Conservation (phyloP, 495 filamentous ascomycete species). For the Talaromyces stipitatus region DNA sequence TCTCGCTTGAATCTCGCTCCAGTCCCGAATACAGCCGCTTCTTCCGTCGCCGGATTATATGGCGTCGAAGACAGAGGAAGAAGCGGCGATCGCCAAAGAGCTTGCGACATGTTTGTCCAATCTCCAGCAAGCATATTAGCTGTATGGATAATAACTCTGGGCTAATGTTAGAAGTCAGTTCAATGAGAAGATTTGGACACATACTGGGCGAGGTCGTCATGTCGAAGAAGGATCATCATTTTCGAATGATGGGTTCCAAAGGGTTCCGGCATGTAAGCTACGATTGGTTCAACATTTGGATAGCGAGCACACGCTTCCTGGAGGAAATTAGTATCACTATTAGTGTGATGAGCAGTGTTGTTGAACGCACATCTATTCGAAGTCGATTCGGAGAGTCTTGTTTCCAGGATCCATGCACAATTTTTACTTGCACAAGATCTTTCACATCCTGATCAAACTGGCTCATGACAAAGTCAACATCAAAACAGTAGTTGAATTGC, state of each 20-base stretch:
- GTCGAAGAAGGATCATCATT: constrained; percentile 75
- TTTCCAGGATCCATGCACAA: constrained; percentile 88
- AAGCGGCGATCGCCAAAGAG: constrained; percentile 70
- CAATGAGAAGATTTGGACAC: constrained; percentile 4
- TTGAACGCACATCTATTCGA: constrained; percentile 48
- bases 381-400: constrained; percentile 55
- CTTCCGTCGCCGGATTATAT: constrained; percentile 8
- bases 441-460: constrained; percentile 66
- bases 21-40: constrained; percentile 35
- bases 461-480: constrained; percentile 67
- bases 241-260: constrained; percentile 88
- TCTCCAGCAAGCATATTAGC: constrained; percentile 83
- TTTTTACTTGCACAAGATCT: constrained; percentile 55
- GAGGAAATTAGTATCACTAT: constrained; percentile 8
- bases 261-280: constrained; percentile 75
- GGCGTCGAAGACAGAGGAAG: constrained; percentile 42
- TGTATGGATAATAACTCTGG: constrained; percentile 73
- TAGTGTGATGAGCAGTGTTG: not conserved
- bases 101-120: constrained; percentile 85
- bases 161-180: not conserved
- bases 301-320: constrained; percentile 55
- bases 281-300: constrained; percentile 59
- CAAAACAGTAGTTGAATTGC: constrained; percentile 84
- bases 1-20: constrained; percentile 71
- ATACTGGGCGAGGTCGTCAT: constrained; percentile 67